Base-by-base conservation (phyloP, 208 protist species). In the Wallacemonas sp. region DNA sequence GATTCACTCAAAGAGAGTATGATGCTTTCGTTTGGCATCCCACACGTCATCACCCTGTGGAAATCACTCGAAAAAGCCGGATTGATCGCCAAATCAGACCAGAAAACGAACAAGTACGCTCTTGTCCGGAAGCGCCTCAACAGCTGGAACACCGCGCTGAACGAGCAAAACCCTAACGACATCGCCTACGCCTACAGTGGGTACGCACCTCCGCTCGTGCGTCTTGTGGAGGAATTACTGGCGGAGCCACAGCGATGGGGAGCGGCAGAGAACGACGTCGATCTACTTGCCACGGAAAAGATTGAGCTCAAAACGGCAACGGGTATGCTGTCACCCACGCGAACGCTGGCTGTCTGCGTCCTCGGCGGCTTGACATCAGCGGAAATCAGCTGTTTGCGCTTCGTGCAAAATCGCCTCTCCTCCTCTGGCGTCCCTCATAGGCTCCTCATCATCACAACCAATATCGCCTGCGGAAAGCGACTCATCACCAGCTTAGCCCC, bases 331-430 rank as follows among this genome's bases (percentile, higher is more conserved):
- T 52, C 30, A 4, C 49, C 77, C 30, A 74, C 76, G 24, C 80
- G 67, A 41, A 76, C 72, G 2, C 65, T 98, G 36, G 52, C 52
- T 34, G 77, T 98, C 30, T 96, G 97, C 78, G 88, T 98, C 52
- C 83, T 98, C 56, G 97, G 97, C 17, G 97, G 97, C 17, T 70
- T 98, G 24, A 98, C 96, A 2, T 87, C 81, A 48, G 81, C 93
- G 0, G 97, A 99, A 68, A 92, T 98, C 11, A 93, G 87, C 32
- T 78, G 90, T 14, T 33, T 99, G 23, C 86, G 97, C 54, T 96
- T 90, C 64, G 57, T 98, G 9, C 74, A 90, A 36, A 63, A 63
- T 24, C 76, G 74, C 39, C 67, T 88, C 14, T 70, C 78, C 2
- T 72, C 78, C 11, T 23, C 62, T 47, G 82, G 72, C 61, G 52